Base-by-base conservation (phyloP, 768 basidiomycete species). In the Termitomyces eurrhizus region DNA sequence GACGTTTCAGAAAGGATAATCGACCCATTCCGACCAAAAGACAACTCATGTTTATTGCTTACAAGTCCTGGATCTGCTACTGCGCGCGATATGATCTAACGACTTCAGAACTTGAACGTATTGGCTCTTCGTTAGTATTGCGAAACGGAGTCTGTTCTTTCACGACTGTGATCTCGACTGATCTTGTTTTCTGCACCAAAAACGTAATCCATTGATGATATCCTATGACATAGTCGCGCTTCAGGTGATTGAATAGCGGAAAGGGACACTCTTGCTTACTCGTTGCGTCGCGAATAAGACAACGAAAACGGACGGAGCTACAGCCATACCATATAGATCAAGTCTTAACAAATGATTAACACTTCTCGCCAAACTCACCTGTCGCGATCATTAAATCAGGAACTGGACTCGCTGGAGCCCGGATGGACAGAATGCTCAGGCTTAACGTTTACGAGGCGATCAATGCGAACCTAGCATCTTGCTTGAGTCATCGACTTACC, bases 341-440 rank as follows among this genome's bases (percentile, higher is more conserved):
- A 29, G n/a, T 7, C 18, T 44, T 21, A 44, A n/a, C n/a, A 5
- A 21, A 44, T 44, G n/a, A 21, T 8, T 42, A 6, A 44, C 42
- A n/a, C 42, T 21, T 29, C 24, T 32, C 35, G 29, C 11, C 49
- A 4, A 36, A 63, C 75, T 33, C 63, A 81, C 80, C 80, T 36
- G 72, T 73, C 26, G 80, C 76, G 62, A 82, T 77, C 16, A 77
- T 74, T 44, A 83, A 64, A 63, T 83, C 81, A 9, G 80, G 80
- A 2, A 76, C 72, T 14, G 80, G 80, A 60, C 74, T 80, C 29
- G 75, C 68, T 0, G 80, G 79, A 11, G 78, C 71, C 24, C 65
- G 69, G n/a, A 80, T 69, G 2, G 81, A 80, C 14, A 83, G 57
- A 12, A 83, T 67, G 59, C 80, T 80, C 55, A 82, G 64, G 58